These are phyloP conservation scores for Candida glucosophila DNA, from an alignment of 1,139 yeast genomes.

Conservation along the genomic window DNA sequence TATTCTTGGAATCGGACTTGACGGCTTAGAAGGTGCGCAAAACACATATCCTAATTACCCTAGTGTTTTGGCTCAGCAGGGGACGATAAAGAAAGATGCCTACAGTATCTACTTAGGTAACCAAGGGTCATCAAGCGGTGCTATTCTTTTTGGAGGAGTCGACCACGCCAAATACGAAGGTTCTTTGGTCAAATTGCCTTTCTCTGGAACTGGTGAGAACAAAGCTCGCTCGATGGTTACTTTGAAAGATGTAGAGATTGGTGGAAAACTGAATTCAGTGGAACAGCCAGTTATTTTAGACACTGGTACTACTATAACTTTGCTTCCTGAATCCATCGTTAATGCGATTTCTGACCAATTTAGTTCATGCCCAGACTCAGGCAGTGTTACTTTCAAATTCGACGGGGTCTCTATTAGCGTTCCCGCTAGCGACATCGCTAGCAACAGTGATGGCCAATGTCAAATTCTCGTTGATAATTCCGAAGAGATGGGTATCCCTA, in stretches of 20 bases:
- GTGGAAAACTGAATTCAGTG: slow-evolving; percentile 3
- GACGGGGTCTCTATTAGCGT: slow-evolving; percentile 23
- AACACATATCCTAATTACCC: slow-evolving; percentile 18
- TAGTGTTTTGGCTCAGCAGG: slow-evolving; percentile 15
- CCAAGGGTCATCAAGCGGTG: slow-evolving; percentile 13
- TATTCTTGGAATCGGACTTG: slow-evolving; percentile 29
- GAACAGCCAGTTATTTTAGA: slow-evolving; percentile 9
- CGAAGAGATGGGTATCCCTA: slow-evolving; percentile 3
- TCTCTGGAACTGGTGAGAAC: slow-evolving; percentile 1
- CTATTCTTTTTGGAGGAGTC: slow-evolving; percentile 21
- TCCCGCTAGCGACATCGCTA: slow-evolving; percentile 14
- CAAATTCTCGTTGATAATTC: slow-evolving; percentile 1
- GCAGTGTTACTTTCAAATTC: slow-evolving; percentile 14
- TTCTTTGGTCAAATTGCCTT: slow-evolving; percentile 13
- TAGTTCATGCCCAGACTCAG: slow-evolving; percentile 1
- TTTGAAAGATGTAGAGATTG: slow-evolving; percentile 1
- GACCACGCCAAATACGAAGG: slow-evolving; percentile 20
- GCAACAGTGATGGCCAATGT: slow-evolving; percentile 1
- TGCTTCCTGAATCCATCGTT: slow-evolving; percentile 12
- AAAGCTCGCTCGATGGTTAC: slow-evolving; percentile 6
- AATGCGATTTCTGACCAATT: slow-evolving; percentile 13
- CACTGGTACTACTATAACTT: slow-evolving; percentile 22
- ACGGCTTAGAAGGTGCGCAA: slow-evolving; percentile 1
- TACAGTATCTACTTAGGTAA: slow-evolving; percentile 26
- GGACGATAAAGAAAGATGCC: slow-evolving; percentile 18